Evolutionary conservation across 2,329 filamentous ascomycete genomes (phyloP), one percentile per base, ranked within the genome.

Genomic region (Capronia americana): DNA sequence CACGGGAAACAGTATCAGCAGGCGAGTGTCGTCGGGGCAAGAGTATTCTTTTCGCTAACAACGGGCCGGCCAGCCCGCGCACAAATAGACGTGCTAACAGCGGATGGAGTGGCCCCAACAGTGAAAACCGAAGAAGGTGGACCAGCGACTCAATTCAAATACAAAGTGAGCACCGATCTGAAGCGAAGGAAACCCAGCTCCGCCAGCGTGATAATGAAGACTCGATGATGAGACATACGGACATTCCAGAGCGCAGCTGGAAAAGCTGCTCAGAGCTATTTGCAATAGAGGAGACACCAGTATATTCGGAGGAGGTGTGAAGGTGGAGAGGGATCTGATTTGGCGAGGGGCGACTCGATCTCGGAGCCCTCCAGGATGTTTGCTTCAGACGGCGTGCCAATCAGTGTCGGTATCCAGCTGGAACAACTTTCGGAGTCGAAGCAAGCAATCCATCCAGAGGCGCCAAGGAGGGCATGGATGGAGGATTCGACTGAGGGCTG

Each of bases 361-460:
- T 64, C 32, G 55, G 58, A 62, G 46, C 44, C 4, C 44, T 51
- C 60, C 56, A 48, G 54, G 34, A 65, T 65, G 57, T 65, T 59
- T 65, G 63, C 50, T 65, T 34, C 60, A 44, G 24, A 38, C 2
- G 32, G 23, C 26, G 46, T 64, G 28, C 65, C 65, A 67, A 67
- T 67, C 61, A 60, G 41, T 20, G 34, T 26, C 20, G 32, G 17
- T 26, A 26, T 23, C 50, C 41, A 28, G 26, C 24, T 55, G 57
- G 46, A 32, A 59, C 12, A 51, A 20, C 57, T 61, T 24, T 48
- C 20, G 20, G 44, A 30, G 28, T 38, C 10, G 32, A 14, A 55
- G 54, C 54, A 64, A 58, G 55, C n/a, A 28, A 41, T n/a, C 30
- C 4, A 46, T 41, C 7, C 23, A 57, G n/a, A 58, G 46, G n/a